Evolutionary conservation across 2,329 filamentous ascomycete genomes (phyloP), one percentile per base, ranked within the genome.

Genomic region (Aspergillus proliferans): DNA sequence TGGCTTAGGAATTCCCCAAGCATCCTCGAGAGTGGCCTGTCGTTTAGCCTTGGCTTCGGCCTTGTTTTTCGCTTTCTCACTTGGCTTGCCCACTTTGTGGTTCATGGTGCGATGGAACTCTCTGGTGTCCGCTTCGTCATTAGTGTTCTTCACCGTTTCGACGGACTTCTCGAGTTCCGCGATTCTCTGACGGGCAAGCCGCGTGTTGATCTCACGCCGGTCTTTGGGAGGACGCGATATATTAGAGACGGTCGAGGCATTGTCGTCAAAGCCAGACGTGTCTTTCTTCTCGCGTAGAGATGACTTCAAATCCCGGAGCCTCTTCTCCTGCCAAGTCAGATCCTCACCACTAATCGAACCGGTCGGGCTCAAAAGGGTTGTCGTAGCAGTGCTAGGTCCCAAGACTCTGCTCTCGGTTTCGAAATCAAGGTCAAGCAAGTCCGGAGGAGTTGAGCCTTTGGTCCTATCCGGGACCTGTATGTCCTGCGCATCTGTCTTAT

Each of bases 61-160:
- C 40, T 61, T 58, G 18, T 19, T 55, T 15, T 54, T 53, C 4
- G 41, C 33, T 36, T 59, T 60, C 9, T 44, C 50, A 14, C 22
- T 41, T 4, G 48, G 38, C 9, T 53, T 62, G 4, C 53, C 47
- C 7, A 59, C 44, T 48, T 59, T 61, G 15, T 69, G 67, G n/a
- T 45, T 49, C 66, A 69, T 69, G 9, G 55, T 65, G 8, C 46
- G 55, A 42, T 62, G 57, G 44, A 63, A 61, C 24, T 58, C 45
- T 44, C 64, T 55, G 14, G 52, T 59, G 3, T 42, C 30, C 4
- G 55, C 30, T 49, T 67, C 66, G 28, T 54, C 47, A n/a, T 15
- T 15, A 3, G 18, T 40, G 28, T 30, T 53, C 49, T 28, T 47
- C 47, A 7, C 38, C 43, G 38, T 40, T 19, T 40, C 19, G 15